Conservation (phyloP, 2,329 filamentous ascomycete genomes). For the Fusarium tuaranense region DNA sequence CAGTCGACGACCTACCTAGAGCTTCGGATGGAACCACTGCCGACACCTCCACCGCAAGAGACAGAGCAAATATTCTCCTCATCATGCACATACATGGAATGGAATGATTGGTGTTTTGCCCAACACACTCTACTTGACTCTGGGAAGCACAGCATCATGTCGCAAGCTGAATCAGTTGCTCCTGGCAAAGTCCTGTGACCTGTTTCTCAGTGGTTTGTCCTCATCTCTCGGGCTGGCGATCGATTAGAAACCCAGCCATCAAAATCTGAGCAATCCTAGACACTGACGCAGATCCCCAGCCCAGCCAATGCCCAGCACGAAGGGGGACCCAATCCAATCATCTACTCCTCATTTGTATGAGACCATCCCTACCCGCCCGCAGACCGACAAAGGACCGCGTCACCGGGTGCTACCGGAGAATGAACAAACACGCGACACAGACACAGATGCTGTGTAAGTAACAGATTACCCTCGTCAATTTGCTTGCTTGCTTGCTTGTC, state of each 20-base stretch:
- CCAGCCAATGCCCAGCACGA: background rate
- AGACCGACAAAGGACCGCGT: constrained; percentile 5
- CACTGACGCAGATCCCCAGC: background rate
- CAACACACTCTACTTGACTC: background rate
- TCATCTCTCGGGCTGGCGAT: background rate
- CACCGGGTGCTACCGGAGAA: constrained; percentile 1
- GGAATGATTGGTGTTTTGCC: background rate
- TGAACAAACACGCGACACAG: constrained; percentile 3
- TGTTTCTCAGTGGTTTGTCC: background rate
- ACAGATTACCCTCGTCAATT: background rate
- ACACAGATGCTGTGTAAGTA: background rate
- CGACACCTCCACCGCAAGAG: background rate
- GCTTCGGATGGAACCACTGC: constrained; percentile 7
- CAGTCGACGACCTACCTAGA: constrained; percentile 6
- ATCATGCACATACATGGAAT: background rate
- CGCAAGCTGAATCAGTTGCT: constrained; percentile 3
- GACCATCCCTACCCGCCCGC: constrained; percentile 1
- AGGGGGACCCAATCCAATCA: background rate
- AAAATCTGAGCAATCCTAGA: background rate
- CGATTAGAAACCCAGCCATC: background rate
- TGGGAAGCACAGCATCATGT: constrained; percentile 3
- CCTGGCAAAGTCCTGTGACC: background rate
- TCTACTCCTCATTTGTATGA: background rate
- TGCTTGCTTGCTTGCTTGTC: background rate
- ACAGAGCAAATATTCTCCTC: background rate